Evolutionary conservation across 2,329 filamentous ascomycete genomes (phyloP).

Genomic region (Colletotrichum noveboracense): DNA sequence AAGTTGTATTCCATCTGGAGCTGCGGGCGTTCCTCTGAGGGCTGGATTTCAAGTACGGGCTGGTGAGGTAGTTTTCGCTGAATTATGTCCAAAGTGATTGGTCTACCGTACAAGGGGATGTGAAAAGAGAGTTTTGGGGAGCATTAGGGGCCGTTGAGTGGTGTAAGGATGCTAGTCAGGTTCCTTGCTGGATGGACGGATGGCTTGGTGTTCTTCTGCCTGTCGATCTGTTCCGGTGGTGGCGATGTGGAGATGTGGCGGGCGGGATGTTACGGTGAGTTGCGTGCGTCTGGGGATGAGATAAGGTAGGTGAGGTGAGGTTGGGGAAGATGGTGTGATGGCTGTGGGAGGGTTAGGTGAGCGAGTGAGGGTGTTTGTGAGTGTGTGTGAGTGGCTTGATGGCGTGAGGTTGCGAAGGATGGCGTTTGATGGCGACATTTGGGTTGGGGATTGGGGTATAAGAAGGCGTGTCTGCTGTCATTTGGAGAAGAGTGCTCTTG

Average conservation of each 20-base stretch:
- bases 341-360: neutral
- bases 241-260: neutral
- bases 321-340: neutral
- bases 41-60: neutral
- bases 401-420: neutral
- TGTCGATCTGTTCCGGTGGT: neutral
- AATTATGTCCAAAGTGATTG: neutral
- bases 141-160: neutral
- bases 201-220: neutral
- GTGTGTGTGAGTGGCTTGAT: neutral
- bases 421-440: neutral
- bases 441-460: neutral
- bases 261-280: neutral
- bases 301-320: neutral
- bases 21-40: neutral
- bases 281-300: neutral
- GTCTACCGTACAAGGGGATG: neutral
- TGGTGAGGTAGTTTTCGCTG: neutral
- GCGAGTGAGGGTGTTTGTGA: neutral
- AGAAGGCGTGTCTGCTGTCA: neutral
- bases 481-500: neutral
- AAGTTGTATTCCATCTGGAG: neutral
- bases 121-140: neutral
- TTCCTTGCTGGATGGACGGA: neutral
- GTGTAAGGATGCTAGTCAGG: neutral